Evolutionary conservation across 257 asterid genomes (phyloP).

Genomic region (Sherardia arvensis): DNA sequence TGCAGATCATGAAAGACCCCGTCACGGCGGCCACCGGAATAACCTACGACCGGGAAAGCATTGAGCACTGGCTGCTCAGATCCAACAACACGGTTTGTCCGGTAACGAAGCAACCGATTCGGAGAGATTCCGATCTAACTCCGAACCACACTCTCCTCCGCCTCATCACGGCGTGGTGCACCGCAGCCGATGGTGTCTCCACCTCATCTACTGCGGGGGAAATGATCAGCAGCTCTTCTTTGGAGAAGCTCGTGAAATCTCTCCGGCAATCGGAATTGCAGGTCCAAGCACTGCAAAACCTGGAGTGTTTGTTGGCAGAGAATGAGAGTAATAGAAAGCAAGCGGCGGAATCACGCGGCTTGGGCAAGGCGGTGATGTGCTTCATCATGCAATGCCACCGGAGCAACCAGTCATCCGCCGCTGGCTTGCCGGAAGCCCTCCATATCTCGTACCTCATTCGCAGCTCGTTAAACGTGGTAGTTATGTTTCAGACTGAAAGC

Average conservation of each 20-base stretch:
- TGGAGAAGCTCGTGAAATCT: slow-evolving; percentile 23
- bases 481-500: not conserved
- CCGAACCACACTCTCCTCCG: slow-evolving; percentile 58
- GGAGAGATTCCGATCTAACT: slow-evolving; percentile 25
- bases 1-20: slow-evolving; percentile 62
- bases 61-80: slow-evolving; percentile 39
- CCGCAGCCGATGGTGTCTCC: slow-evolving; percentile 15
- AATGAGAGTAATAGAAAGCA: slow-evolving; percentile 21
- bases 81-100: slow-evolving; percentile 38
- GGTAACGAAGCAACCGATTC: slow-evolving; percentile 43
- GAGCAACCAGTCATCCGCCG: slow-evolving; percentile 1
- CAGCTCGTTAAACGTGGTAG: not conserved
- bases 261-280: slow-evolving; percentile 16
- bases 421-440: slow-evolving; percentile 29
- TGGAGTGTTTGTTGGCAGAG: slow-evolving; percentile 30
- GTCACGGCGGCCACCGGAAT: slow-evolving; percentile 52
- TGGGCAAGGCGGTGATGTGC: slow-evolving; percentile 5
- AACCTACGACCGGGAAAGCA: slow-evolving; percentile 57
- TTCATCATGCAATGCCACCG: slow-evolving; percentile 22
- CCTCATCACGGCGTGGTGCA: slow-evolving; percentile 47
- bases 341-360: slow-evolving; percentile 34
- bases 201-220: slow-evolving; percentile 25
- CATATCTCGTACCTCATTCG: slow-evolving; percentile 21
- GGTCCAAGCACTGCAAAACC: slow-evolving; percentile 22
- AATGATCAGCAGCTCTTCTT: slow-evolving; percentile 8